Percentiles rank a stretch among this genome's conserved stretches.
phyloP scores from a whole-genome alignment of 768 basidiomycete species.

The Rhizopogon roseolus region DNA sequence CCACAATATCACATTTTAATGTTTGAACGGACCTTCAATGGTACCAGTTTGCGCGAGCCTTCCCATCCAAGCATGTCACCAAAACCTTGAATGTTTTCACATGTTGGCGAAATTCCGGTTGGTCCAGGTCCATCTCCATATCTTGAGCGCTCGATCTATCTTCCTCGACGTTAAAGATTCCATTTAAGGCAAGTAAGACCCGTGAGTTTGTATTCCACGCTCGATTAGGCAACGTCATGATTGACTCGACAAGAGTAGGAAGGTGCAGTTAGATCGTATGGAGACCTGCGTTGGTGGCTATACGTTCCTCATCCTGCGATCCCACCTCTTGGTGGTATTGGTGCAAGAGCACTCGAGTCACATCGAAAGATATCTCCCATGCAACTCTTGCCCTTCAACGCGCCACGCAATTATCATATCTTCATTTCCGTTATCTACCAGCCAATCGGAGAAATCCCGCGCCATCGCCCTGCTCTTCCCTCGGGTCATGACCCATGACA shows the following conservation, averaged over 20 bases:
- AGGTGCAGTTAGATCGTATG: neutral
- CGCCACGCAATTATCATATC: no score
- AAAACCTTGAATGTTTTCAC: slow-evolving; percentile 4
- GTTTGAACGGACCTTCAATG: slow-evolving; percentile 5
- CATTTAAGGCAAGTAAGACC: slow-evolving; percentile 19
- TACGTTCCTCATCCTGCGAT: neutral
- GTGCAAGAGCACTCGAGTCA: neutral
- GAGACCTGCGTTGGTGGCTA: slow-evolving; percentile 4
- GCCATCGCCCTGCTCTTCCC: neutral
- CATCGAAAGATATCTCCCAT: neutral
- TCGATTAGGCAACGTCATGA: neutral
- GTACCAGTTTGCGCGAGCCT: slow-evolving; percentile 1
- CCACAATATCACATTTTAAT: slow-evolving; percentile 4
- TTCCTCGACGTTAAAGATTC: slow-evolving; percentile 21
- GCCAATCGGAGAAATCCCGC: neutral
- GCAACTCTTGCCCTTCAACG: neutral
- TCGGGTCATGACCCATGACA: neutral
- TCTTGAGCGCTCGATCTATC: neutral
- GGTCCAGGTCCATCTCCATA: no score
- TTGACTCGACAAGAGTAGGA: slow-evolving; percentile 4
- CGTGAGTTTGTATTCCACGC: neutral
- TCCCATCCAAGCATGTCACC: slow-evolving; percentile 6
- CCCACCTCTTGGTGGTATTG: neutral
- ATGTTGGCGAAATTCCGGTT: neutral
- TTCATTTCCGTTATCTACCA: neutral